Evolutionary conservation across 306 rosid genomes (phyloP).

Genomic region (Lablab purpureus): DNA sequence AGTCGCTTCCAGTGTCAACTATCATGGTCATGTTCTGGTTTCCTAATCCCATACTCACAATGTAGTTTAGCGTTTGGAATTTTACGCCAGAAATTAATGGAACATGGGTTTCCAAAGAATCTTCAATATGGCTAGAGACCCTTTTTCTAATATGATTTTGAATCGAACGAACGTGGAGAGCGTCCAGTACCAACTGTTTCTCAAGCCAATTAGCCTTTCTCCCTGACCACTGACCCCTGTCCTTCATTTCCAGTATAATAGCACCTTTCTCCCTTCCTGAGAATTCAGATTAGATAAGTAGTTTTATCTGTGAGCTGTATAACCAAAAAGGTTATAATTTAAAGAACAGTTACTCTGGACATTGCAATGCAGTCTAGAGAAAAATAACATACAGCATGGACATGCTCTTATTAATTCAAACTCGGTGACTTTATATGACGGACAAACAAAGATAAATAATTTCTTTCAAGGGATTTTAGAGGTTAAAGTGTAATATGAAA

Average conservation of each 20-base stretch:
- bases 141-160: constrained; percentile 35
- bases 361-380: not conserved
- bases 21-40: constrained; percentile 11
- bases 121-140: not conserved
- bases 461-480: not conserved
- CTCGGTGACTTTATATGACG: not conserved
- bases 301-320: no score
- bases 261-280: constrained; percentile 63
- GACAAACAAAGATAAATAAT: not conserved
- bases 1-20: constrained; percentile 21
- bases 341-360: not conserved
- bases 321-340: not conserved
- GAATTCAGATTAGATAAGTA: not conserved
- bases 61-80: constrained; percentile 12
- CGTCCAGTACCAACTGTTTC: constrained; percentile 52
- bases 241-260: constrained; percentile 66
- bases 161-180: constrained; percentile 52
- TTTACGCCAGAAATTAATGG: not conserved
- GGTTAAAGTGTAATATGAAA: constrained; percentile 25
- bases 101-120: constrained; percentile 4
- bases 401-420: not conserved
- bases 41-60: constrained; percentile 10
- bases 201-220: constrained; percentile 42
- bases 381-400: not conserved
- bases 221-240: constrained; percentile 55